Percentiles rank a stretch among this genome's conserved stretches.
phyloP scores from a whole-genome alignment of 257 asterid species.

The Solanum sejunctum region DNA sequence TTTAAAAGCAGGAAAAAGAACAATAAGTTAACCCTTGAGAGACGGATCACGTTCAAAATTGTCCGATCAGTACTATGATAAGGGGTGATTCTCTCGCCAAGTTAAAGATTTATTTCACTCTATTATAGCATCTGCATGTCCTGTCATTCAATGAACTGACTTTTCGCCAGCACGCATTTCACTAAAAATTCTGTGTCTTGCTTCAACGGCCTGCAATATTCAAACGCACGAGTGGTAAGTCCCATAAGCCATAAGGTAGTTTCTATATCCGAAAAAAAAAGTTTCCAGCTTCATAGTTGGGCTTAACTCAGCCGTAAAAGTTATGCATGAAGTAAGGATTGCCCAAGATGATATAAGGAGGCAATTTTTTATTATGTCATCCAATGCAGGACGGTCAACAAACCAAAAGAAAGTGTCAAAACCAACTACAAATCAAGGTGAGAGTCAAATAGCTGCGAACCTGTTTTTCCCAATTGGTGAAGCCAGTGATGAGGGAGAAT shows the following conservation, averaged over 20 bases:
- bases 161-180: conserved; percentile 3
- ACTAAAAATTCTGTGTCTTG: conserved; percentile 29
- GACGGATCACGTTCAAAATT: background rate
- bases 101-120: background rate
- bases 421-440: background rate
- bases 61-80: background rate
- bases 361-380: background rate
- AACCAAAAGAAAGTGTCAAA: background rate
- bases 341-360: background rate
- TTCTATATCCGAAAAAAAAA: background rate
- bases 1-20: background rate
- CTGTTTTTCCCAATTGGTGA: conserved; percentile 68
- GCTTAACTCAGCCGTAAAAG: background rate
- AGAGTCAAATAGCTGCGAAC: conserved; percentile 12
- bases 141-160: background rate
- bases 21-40: background rate
- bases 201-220: conserved; percentile 30
- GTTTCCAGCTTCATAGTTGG: background rate
- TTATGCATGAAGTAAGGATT: background rate
- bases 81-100: background rate
- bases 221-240: background rate
- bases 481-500: conserved; percentile 37
- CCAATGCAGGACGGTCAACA: background rate
- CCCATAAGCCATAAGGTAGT: background rate
- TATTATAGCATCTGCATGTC: background rate